Evolutionary conservation across 23 red algal species (phyloP).

Genomic region (Gracilariopsis chorda): DNA sequence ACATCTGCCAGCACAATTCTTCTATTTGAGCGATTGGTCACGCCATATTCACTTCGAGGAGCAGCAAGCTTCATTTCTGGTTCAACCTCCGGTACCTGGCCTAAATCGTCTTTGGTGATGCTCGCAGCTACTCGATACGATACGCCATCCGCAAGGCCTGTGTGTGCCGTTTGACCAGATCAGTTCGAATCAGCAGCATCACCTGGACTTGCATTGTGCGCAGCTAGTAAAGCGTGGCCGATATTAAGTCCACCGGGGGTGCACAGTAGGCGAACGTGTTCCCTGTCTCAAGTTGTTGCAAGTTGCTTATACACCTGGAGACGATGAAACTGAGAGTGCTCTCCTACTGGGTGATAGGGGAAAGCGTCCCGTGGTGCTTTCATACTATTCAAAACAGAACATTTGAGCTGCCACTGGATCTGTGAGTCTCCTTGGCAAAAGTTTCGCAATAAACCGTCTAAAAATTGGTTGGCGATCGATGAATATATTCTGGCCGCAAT

Average conservation of each 20-base stretch:
- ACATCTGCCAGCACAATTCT: too few relatives aligned
- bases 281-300: neutral
- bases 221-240: slow-evolving; percentile 3
- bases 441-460: neutral
- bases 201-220: neutral
- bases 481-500: neutral
- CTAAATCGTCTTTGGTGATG: too few relatives aligned
- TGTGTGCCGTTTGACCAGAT: neutral
- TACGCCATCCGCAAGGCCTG: neutral
- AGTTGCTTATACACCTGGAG: neutral
- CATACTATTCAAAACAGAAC: too few relatives aligned
- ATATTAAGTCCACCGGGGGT: neutral
- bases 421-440: too few relatives aligned
- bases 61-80: too few relatives aligned
- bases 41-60: too few relatives aligned
- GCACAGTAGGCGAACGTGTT: neutral
- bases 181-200: neutral
- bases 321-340: neutral
- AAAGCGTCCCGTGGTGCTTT: too few relatives aligned
- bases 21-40: too few relatives aligned
- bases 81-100: too few relatives aligned
- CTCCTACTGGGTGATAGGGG: too few relatives aligned
- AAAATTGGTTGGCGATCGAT: neutral
- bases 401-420: too few relatives aligned
- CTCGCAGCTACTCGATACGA: neutral